phyloP scores from a whole-genome alignment of 139 green algal species.

The Parachlorella kessleri region DNA sequence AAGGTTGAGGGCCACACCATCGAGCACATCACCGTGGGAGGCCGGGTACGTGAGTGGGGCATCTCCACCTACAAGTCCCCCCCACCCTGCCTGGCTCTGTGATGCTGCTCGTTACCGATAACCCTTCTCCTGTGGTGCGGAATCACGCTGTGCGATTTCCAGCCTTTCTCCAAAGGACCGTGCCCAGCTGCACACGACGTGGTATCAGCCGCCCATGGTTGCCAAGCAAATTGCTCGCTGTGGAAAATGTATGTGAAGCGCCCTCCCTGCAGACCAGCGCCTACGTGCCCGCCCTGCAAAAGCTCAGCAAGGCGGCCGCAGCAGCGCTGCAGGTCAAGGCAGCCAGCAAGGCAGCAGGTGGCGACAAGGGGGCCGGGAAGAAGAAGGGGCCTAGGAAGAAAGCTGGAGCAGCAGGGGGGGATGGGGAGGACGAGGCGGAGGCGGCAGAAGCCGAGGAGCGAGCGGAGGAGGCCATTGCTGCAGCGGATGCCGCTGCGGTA shows the following conservation, averaged over 20 bases:
- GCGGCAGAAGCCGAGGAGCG: neutral
- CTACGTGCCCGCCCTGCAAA: constrained; percentile 81
- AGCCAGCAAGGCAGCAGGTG: neutral
- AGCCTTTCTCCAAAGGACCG: too few relatives aligned
- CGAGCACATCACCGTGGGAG: constrained; percentile 74
- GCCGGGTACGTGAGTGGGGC: constrained; percentile 37
- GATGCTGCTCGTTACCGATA: too few relatives aligned
- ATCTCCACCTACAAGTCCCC: too few relatives aligned
- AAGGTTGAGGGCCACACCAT: constrained; percentile 52
- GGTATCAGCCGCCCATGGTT: too few relatives aligned
- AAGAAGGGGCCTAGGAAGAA: constrained; percentile 10
- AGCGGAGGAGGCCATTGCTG: neutral
- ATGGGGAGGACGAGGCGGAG: neutral
- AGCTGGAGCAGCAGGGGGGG: neutral
- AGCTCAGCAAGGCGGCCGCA: constrained; percentile 34
- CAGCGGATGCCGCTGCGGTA: neutral
- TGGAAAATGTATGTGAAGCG: too few relatives aligned
- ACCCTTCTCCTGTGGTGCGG: too few relatives aligned
- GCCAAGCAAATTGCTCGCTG: too few relatives aligned
- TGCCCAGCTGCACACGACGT: too few relatives aligned
- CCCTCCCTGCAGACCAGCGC: constrained; percentile 59
- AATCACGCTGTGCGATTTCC: too few relatives aligned
- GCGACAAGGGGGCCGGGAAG: neutral
- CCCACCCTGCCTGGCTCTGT: too few relatives aligned
- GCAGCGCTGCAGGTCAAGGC: neutral